Conservation (phyloP, 768 basidiomycete species). For the Coprinopsis cinerea region DNA sequence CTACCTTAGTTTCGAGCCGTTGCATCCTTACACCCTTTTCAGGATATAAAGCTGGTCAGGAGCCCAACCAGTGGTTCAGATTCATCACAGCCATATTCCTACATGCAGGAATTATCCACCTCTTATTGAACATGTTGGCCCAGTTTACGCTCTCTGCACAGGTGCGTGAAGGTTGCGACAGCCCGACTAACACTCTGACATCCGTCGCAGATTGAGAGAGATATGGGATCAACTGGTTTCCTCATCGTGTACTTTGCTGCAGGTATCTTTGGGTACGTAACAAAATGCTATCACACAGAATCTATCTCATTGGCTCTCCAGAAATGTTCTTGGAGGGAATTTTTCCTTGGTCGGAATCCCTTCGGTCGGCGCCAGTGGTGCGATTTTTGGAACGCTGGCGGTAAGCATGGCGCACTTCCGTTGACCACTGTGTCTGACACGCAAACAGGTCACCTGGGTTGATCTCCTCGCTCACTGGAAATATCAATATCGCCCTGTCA, state of each 20-base stretch:
- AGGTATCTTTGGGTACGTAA: conserved; percentile 86
- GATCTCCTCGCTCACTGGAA: conserved; percentile 92
- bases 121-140: conserved; percentile 84
- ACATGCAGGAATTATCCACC: conserved; percentile 94
- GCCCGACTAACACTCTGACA: background rate
- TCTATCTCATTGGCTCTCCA: conserved; percentile 19
- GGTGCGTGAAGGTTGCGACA: no score
- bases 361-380: conserved; percentile 88
- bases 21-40: background rate
- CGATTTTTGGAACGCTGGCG: conserved; percentile 83
- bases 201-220: conserved; percentile 67
- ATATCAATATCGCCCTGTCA: conserved; percentile 75
- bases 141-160: conserved; percentile 77
- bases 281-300: background rate
- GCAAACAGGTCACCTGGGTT: conserved; percentile 65
- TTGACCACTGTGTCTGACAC: background rate
- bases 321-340: conserved; percentile 88
- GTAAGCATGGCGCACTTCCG: conserved; percentile 33
- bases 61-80: conserved; percentile 53
- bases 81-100: conserved; percentile 88
- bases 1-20: background rate
- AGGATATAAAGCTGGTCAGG: conserved; percentile 14
- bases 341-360: conserved; percentile 87
- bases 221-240: conserved; percentile 88
- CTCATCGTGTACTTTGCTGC: conserved; percentile 82